phyloP scores from a whole-genome alignment of 2,329 filamentous ascomycete genomes.

The Cytospora piceicola region DNA sequence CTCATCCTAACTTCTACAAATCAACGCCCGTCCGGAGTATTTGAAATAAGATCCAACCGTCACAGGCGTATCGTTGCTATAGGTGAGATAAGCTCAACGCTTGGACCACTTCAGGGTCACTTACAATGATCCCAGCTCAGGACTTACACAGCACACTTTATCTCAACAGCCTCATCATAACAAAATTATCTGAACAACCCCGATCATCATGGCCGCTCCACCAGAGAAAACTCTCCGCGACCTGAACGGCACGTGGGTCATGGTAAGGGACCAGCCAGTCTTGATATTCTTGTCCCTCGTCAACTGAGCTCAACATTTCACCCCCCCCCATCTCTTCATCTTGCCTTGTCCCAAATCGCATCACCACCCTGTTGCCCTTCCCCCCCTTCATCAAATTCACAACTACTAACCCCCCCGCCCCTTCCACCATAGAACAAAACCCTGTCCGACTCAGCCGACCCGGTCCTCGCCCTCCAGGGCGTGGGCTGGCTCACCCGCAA shows the following conservation, averaged over 20 bases:
- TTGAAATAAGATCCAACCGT: not conserved
- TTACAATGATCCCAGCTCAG: not conserved
- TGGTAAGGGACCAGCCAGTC: constrained; percentile 55
- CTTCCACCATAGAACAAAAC: constrained; percentile 66
- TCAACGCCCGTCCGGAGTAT: not conserved
- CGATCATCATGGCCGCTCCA: constrained; percentile 70
- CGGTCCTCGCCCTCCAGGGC: constrained; percentile 73
- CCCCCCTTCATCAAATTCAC: constrained; percentile 13
- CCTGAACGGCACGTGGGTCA: constrained; percentile 69
- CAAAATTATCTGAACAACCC: not conserved
- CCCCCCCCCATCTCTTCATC: not conserved
- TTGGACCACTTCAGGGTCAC: not conserved
- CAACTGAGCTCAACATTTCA: not conserved
- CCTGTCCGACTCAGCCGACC: constrained; percentile 70
- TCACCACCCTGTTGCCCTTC: not conserved
- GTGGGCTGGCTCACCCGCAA: constrained; percentile 74
- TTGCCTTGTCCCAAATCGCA: no score
- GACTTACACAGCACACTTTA: constrained; percentile 15
- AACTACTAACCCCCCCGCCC: constrained; percentile 2
- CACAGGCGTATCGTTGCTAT: not conserved
- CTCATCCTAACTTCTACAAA: not conserved
- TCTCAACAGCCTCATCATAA: not conserved
- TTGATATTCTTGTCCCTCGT: not conserved
- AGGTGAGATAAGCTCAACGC: not conserved
- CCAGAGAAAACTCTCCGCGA: constrained; percentile 66